Evolutionary conservation across 352 stramenopile species (phyloP).

Genomic region (Globisporangium nagaii): DNA sequence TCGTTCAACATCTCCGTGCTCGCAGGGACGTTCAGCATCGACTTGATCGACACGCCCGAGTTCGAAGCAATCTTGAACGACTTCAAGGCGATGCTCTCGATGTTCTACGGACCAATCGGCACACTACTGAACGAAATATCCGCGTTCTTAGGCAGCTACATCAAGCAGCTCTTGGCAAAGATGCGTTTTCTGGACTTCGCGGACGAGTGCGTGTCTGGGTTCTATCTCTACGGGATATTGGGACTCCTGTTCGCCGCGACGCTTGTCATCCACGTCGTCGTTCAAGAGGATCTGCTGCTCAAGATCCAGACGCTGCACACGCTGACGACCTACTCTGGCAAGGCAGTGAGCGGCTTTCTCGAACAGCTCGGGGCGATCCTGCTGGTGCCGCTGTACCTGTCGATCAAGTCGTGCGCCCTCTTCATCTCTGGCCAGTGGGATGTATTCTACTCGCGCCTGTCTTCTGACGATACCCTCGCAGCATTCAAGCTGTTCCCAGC

Average conservation of each 20-base stretch:
- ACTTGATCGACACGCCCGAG: constrained; percentile 2
- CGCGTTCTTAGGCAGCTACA: constrained; percentile 27
- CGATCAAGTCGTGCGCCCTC: constrained; percentile 55
- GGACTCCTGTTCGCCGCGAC: constrained; percentile 28
- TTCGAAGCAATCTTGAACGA: constrained; percentile 15
- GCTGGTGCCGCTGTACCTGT: constrained; percentile 44
- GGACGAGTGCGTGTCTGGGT: constrained; percentile 31
- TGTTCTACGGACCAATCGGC: constrained; percentile 24
- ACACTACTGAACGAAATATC: constrained; percentile 19
- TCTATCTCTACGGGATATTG: constrained; percentile 27
- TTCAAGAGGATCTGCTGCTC: constrained; percentile 49
- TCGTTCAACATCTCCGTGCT: constrained; percentile 61
- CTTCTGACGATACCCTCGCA: neutral
- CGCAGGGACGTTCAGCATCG: constrained; percentile 26
- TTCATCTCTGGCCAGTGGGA: constrained; percentile 44
- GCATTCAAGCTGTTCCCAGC: constrained; percentile 17
- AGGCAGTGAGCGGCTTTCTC: constrained; percentile 19
- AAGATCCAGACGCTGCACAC: constrained; percentile 51
- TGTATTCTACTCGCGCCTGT: constrained; percentile 19
- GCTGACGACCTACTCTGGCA: constrained; percentile 31
- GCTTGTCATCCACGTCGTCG: constrained; percentile 49
- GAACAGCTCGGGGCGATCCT: constrained; percentile 45
- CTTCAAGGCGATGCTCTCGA: constrained; percentile 16
- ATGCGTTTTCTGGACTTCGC: constrained; percentile 24
- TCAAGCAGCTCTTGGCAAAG: constrained; percentile 24